Evolutionary conservation across 805 yeast species (phyloP), one percentile per base, ranked within the genome.

Genomic region (Metschnikowia arizonensis): DNA sequence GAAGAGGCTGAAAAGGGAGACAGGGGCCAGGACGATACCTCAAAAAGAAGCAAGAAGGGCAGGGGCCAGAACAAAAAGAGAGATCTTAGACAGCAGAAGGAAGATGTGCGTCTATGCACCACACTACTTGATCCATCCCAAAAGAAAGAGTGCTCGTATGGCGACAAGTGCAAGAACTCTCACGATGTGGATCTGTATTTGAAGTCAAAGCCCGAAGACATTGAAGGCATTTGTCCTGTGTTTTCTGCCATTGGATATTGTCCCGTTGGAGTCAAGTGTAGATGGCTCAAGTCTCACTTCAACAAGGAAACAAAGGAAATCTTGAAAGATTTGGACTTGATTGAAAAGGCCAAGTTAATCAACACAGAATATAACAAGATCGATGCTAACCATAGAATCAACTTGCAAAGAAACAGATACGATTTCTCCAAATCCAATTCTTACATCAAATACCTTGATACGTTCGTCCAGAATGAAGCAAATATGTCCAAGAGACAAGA

Each of bases 221-320:
- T 88, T 18, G 78, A 74, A 8, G 95, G 95, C 0, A 58, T 58
- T 1, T 93, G 99, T 65, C 98, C 99, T 0, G 96, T 88, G 3
- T 89, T 69, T 60, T 70, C 69, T 28, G 83, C 85, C 1, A 70
- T 88, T 29, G 99, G 99, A 0, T 82, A 79, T 58, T 93, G 99
- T 72, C 96, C 96, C 3, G 78, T 85, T 50, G 99, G 99, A 0
- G 66, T 87, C 56, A 91, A 88, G 63, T 93, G 99, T 68, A 79
- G 97, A 57, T 93, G 96, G 88, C 74, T 93, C 46, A 68, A 77
- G 3, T 78, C 87, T 12, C 98, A 93, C 66, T 76, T 69, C 58
- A 61, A 76, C 53, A 59, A 58, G 26, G 83, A 71, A 46, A 64
- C 73, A 14, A 69, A 66, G 44, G 67, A 62, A 48, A 63, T 83